These are phyloP conservation scores for Fragilariopsis cylindrus DNA, from an alignment of 108 stramenopile genomes.

Conservation along the genomic window DNA sequence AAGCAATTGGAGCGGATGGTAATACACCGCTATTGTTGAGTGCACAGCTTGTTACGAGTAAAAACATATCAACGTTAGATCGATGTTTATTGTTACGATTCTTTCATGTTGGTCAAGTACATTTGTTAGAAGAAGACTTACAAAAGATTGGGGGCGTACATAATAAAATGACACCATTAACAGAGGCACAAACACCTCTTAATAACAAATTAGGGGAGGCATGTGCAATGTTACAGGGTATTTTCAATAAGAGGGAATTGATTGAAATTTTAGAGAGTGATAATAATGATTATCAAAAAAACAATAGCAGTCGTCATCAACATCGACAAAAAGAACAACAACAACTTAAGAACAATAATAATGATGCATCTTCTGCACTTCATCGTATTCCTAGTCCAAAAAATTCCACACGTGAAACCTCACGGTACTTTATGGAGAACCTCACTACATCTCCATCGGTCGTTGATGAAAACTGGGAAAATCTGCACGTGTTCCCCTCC, in stretches of 20 bases:
- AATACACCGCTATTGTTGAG: conserved; percentile 13
- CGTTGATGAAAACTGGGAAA: conserved; percentile 7
- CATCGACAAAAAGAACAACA: background rate
- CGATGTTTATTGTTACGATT: conserved; percentile 14
- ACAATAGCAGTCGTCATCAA: background rate
- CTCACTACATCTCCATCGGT: conserved; percentile 18
- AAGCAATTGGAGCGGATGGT: conserved; percentile 36
- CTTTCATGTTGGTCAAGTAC: background rate
- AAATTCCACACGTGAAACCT: conserved; percentile 14
- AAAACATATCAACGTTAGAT: conserved; percentile 14
- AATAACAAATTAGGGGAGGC: conserved; percentile 31
- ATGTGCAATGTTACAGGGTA: conserved; percentile 24
- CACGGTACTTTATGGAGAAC: conserved; percentile 19
- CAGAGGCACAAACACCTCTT: conserved; percentile 22
- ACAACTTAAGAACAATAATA: background rate
- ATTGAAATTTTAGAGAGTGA: background rate
- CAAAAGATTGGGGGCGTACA: conserved; percentile 19
- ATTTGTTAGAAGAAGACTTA: conserved; percentile 7
- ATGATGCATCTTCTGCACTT: background rate
- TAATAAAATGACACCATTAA: conserved; percentile 16
- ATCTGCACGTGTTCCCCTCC: conserved; percentile 1
- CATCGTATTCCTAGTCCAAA: conserved; percentile 14
- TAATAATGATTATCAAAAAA: background rate
- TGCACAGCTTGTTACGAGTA: conserved; percentile 16
- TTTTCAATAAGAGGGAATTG: conserved; percentile 4